phyloP scores from a whole-genome alignment of 306 rosid genomes.

The Fragaria ananassa region DNA sequence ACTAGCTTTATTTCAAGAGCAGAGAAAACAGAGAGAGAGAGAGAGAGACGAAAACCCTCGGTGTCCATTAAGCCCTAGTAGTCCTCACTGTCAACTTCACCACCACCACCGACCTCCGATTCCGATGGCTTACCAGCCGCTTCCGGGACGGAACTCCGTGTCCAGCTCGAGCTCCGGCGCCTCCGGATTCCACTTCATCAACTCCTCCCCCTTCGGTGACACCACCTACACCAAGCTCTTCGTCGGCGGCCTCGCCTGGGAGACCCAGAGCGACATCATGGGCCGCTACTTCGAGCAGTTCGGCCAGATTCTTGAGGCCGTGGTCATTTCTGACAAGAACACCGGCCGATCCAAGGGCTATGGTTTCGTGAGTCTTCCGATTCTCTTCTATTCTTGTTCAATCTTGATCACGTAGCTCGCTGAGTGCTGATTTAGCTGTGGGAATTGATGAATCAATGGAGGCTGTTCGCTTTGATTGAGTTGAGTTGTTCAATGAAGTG shows the following conservation, averaged over 20 bases:
- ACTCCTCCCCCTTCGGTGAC: conserved; percentile 88
- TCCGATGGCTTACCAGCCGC: conserved; percentile 77
- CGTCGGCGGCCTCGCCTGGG: conserved; percentile 98
- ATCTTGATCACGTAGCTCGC: neutral
- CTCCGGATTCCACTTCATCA: conserved; percentile 59
- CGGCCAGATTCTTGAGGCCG: conserved; percentile 93
- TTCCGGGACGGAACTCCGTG: conserved; percentile 50
- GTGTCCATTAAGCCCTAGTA: too few species aligned
- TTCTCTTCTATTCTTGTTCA: conserved; percentile 19
- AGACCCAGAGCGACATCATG: conserved; percentile 91
- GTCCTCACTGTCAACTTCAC: too few species aligned
- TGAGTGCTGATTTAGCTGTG: neutral
- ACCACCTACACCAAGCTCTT: conserved; percentile 92
- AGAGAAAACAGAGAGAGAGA: too few species aligned
- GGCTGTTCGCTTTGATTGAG: too few species aligned
- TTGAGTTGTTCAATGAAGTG: conserved; percentile 46
- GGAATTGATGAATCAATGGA: neutral
- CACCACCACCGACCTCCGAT: neutral
- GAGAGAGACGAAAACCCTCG: too few species aligned
- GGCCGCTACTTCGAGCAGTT: conserved; percentile 77
- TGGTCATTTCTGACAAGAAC: conserved; percentile 85
- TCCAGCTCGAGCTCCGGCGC: conserved; percentile 53
- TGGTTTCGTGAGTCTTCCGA: conserved; percentile 78
- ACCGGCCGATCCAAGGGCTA: conserved; percentile 97
- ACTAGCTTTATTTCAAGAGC: too few species aligned